phyloP scores from a whole-genome alignment of 371 early-diverging fungal species.

The Syncephalastrum racemosum region DNA sequence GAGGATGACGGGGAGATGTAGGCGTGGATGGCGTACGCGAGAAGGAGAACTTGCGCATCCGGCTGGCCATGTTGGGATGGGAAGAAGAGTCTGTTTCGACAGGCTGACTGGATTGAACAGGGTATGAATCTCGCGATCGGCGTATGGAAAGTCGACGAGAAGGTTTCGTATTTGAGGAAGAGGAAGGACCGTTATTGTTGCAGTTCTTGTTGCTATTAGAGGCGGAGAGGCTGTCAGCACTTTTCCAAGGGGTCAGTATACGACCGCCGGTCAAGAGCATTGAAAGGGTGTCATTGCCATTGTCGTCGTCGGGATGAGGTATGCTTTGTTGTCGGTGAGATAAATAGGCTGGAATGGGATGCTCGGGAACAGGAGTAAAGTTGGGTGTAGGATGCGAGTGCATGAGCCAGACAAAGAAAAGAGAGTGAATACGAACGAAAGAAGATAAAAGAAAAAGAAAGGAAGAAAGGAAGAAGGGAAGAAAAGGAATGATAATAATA shows the following conservation, averaged over 20 bases:
- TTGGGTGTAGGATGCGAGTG: constrained; percentile 8
- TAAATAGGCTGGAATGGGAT: constrained; percentile 17
- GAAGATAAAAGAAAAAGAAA: constrained; percentile 2
- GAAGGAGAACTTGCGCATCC: constrained; percentile 20
- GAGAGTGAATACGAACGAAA: neutral
- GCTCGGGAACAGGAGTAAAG: constrained; percentile 15
- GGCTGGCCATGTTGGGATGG: constrained; percentile 7
- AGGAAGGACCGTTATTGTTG: neutral
- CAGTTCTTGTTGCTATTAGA: constrained; percentile 3
- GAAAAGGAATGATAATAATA: too few relatives aligned
- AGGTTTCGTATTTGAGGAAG: too few relatives aligned
- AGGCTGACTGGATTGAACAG: too few relatives aligned
- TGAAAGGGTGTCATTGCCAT: constrained; percentile 13
- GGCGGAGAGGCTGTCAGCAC: constrained; percentile 26
- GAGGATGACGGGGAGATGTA: constrained; percentile 10
- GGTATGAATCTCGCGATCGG: too few relatives aligned
- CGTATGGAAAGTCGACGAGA: too few relatives aligned
- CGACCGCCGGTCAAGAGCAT: constrained; percentile 15
- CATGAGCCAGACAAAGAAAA: constrained; percentile 3
- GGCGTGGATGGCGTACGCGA: constrained; percentile 17
- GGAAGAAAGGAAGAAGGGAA: constrained; percentile 2
- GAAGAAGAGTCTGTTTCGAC: neutral
- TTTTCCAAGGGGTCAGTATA: constrained; percentile 25
- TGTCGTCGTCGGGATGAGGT: constrained; percentile 8
- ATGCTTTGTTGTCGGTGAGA: constrained; percentile 19